These are phyloP conservation scores for Erysimum cheiranthoides DNA, from an alignment of 345 rosid genomes.

Conservation along the genomic window DNA sequence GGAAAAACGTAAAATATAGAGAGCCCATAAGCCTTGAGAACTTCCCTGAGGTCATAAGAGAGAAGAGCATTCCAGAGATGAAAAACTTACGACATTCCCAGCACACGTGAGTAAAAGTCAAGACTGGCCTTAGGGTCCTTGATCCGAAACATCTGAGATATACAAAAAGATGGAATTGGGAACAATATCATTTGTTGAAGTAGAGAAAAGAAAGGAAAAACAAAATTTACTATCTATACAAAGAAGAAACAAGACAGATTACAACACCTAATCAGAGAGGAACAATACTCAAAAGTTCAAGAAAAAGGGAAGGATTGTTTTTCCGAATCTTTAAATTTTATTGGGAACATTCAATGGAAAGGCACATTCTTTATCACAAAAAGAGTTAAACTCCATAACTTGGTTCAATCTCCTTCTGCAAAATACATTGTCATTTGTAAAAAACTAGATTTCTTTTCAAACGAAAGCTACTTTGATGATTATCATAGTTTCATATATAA, in stretches of 20 bases:
- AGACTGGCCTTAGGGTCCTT: conserved; percentile 94
- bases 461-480: not conserved
- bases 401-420: not conserved
- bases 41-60: conserved; percentile 9
- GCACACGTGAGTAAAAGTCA: conserved; percentile 84
- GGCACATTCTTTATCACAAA: not conserved
- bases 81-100: conserved; percentile 93
- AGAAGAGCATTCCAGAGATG: not conserved
- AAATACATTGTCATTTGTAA: no score
- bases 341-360: not conserved
- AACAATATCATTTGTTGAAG: conserved; percentile 11
- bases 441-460: no score
- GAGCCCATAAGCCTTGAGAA: conserved; percentile 25
- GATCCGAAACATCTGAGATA: conserved; percentile 83
- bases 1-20: conserved; percentile 4
- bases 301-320: not conserved
- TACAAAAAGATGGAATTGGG: not conserved
- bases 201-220: not conserved
- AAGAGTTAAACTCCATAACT: conserved; percentile 12
- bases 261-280: not conserved
- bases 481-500: not conserved
- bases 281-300: not conserved
- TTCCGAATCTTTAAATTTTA: not conserved
- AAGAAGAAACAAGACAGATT: not conserved
- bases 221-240: not conserved